phyloP scores from a whole-genome alignment of 805 yeast species.

The Ogataea methylovora region DNA sequence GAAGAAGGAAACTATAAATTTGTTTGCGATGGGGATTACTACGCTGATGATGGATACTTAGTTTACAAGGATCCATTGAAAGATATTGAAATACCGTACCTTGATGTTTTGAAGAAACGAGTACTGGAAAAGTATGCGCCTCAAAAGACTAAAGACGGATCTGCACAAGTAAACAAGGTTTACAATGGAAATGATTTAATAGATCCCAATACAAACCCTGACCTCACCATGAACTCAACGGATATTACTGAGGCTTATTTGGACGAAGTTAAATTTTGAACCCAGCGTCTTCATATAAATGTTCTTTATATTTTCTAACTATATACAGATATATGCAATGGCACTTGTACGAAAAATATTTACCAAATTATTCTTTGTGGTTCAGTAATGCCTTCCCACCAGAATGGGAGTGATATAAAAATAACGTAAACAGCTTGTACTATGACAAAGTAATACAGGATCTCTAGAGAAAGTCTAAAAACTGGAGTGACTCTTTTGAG shows the following conservation, averaged over 20 bases:
- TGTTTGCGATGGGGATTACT: conserved; percentile 52
- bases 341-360: too few species aligned
- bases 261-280: too few species aligned
- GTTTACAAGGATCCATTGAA: conserved; percentile 52
- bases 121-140: background rate
- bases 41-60: conserved; percentile 64
- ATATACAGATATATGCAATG: too few species aligned
- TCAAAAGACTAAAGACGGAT: too few species aligned
- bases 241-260: too few species aligned
- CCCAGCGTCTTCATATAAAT: too few species aligned
- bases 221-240: too few species aligned
- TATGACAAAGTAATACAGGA: conserved; percentile 51
- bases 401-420: conserved; percentile 55
- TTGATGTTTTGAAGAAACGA: conserved; percentile 23
- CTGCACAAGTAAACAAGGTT: too few species aligned
- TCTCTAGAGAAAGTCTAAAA: conserved; percentile 43
- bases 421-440: conserved; percentile 45
- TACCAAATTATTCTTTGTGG: conserved; percentile 88
- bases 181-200: too few species aligned
- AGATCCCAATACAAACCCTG: too few species aligned
- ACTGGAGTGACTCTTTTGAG: conserved; percentile 15
- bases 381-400: conserved; percentile 57
- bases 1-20: conserved; percentile 68
- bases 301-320: too few species aligned
- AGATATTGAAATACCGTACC: conserved; percentile 34